Conservation (phyloP, 2,329 filamentous ascomycete species). For the Colletotrichum falcatum region DNA sequence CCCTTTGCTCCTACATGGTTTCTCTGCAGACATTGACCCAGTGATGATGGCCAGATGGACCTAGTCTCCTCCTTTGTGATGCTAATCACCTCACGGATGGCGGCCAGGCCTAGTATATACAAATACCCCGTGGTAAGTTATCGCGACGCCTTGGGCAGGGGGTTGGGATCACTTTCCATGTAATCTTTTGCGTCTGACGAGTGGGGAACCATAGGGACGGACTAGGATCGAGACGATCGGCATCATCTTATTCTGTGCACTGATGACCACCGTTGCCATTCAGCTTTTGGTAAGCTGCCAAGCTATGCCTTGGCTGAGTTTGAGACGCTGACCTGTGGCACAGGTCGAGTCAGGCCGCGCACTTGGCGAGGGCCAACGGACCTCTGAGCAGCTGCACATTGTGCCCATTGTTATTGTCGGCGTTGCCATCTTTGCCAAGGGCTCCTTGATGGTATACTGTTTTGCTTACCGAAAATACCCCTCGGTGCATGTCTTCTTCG, state of each 20-base stretch:
- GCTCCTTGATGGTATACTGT: constrained; percentile 65
- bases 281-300: constrained; percentile 64
- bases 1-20: neutral
- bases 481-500: constrained; percentile 67
- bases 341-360: constrained; percentile 67
- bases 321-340: constrained; percentile 41
- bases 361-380: constrained; percentile 57
- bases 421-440: constrained; percentile 65
- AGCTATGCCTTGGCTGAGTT: constrained; percentile 35
- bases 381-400: constrained; percentile 60
- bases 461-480: constrained; percentile 65
- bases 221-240: constrained; percentile 73
- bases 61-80: constrained; percentile 73
- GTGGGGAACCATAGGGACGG: constrained; percentile 57
- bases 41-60: constrained; percentile 60
- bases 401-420: constrained; percentile 67
- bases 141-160: constrained; percentile 4
- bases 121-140: constrained; percentile 68
- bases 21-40: constrained; percentile 39
- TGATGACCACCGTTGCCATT: constrained; percentile 75
- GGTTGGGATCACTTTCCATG: neutral
- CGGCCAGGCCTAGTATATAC: constrained; percentile 69
- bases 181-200: constrained; percentile 17
- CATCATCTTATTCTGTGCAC: constrained; percentile 73
- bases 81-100: constrained; percentile 69